A percentile compares a stretch with the other conserved stretches of the same genome.
phyloP scores from a whole-genome alignment of 1,284 basidiomycete genomes.

The Rhodotorula sp. region DNA sequence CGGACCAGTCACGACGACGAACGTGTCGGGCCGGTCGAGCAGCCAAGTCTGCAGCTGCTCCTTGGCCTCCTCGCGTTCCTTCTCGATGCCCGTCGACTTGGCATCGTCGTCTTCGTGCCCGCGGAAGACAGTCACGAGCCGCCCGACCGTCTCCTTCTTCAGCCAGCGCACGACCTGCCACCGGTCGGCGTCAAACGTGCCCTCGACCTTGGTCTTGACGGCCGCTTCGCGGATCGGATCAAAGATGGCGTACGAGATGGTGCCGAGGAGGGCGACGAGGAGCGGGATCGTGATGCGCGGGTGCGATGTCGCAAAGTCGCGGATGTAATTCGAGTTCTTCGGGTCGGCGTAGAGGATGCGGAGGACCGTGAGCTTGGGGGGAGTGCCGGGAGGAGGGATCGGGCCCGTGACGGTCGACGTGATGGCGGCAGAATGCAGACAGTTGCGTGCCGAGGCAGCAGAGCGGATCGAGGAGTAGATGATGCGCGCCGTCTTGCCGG shows the following conservation, averaged over 20 bases:
- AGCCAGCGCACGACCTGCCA: slow-evolving; percentile 44
- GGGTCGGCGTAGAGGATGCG: slow-evolving; percentile 43
- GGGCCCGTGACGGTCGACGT: slow-evolving; percentile 26
- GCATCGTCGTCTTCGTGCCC: neutral
- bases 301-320: slow-evolving; percentile 81
- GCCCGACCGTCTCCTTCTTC: slow-evolving; percentile 46
- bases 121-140: slow-evolving; percentile 28
- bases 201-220: slow-evolving; percentile 76
- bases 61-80: slow-evolving; percentile 62
- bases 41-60: slow-evolving; percentile 69
- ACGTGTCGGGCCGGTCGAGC: slow-evolving; percentile 65
- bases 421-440: slow-evolving; percentile 69
- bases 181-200: slow-evolving; percentile 68
- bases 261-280: slow-evolving; percentile 81
- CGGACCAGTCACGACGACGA: slow-evolving; percentile 79
- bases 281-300: slow-evolving; percentile 84
- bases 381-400: slow-evolving; percentile 37
- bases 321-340: slow-evolving; percentile 60
- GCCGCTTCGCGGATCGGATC: slow-evolving; percentile 85
- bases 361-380: slow-evolving; percentile 26
- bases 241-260: slow-evolving; percentile 85
- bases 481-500: slow-evolving; percentile 64
- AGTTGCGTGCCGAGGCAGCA: slow-evolving; percentile 81
- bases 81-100: slow-evolving; percentile 37
- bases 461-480: slow-evolving; percentile 65